Evolutionary conservation across 1,139 yeast species (phyloP), one percentile per base, ranked within the genome.

Genomic region (Blastobotrys indianensis): DNA sequence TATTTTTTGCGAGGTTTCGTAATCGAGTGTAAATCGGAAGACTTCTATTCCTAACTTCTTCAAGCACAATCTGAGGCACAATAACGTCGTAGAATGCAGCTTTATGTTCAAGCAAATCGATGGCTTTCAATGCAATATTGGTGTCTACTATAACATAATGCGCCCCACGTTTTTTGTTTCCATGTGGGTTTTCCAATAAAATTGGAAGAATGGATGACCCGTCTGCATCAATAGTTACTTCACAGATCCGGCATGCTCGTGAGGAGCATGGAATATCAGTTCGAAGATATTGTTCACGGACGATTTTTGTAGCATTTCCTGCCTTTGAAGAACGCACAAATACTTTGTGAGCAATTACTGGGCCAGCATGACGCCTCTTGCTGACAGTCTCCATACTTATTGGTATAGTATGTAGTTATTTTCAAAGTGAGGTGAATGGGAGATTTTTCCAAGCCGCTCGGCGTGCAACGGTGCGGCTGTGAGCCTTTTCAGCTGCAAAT

Each of bases 211-310:
- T 74, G 39, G 67, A 50, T 44, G 67, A 62, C 43, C 72, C 73
- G 23, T 59, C 56, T n/a, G 72, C 72, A 54, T 68, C 66, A 1
- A 70, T 68, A 4, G 69, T 69, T 23, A 60, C 57, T 0, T 62
- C 56, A 65, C 98, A 92, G 38, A 62, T 62, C 11, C 67, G 62
- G 66, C 98, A 94, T 1, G 77, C 71, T 54, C 71, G 73, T 2
- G 96, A 86, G 42, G 83, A 79, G 65, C 98, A 92, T 16, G 97
- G 95, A 47, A 94, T 88, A 64, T 94, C 98, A 46, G 79, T 79
- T 62, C 98, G 76, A 47, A 94, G 72, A 62, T 94, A 94, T 63
- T 90, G 97, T 63, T 94, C 98, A 56, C 97, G 77, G 17, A 88
- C 96, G 34, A 94, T 76, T 63, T 92, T 92, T 37, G 90, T 76